Base-by-base conservation (phyloP, 176 grass and related monocot species). In the Melocanna baccifera region DNA sequence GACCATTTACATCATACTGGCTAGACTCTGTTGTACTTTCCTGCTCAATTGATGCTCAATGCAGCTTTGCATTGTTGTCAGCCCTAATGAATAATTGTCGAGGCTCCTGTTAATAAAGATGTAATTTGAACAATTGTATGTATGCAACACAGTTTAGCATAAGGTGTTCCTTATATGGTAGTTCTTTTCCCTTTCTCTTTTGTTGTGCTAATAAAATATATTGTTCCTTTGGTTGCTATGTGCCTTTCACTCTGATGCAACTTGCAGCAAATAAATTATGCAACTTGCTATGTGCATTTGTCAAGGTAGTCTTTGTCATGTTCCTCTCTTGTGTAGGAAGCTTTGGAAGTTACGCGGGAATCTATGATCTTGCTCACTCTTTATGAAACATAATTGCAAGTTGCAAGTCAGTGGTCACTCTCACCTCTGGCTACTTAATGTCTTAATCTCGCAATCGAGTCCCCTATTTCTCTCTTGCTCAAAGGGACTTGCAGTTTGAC, bases 171-270 rank as follows among this genome's bases (percentile, higher is more conserved):
- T 12, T 75, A 53, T 46, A 41, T 47, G 32, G 18, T 36, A 52
- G 56, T 79, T 82, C 16, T 73, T 29, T 29, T 37, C 12, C 51
- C 80, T 64, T 56, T n/a, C 16, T 20, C 12, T 42, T 47, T 58
- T 48, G 40, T 55, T 91, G 65, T 18, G 13, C 29, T 15, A 56
- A 69, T 63, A 55, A 72, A 78, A 71, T 69, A 36, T 51, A 66
- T 7, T 80, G 37, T 52, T 71, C 18, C 23, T 64, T 64, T 64
- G n/a, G 15, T 18, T 52, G 69, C 5, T 15, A 23, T 75, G 37
- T 37, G 2, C 11, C 26, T 83, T 45, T 73, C 28, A 12, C 19
- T 47, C 36, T 75, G 10, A 51, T 19, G 22, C 41, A 37, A 63
- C 69, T 81, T 66, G 11, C 37, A 67, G 9, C 23, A 65, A 55